Conservation (phyloP, 169 alveolate genomes). For the Plasmodium malariae region DNA sequence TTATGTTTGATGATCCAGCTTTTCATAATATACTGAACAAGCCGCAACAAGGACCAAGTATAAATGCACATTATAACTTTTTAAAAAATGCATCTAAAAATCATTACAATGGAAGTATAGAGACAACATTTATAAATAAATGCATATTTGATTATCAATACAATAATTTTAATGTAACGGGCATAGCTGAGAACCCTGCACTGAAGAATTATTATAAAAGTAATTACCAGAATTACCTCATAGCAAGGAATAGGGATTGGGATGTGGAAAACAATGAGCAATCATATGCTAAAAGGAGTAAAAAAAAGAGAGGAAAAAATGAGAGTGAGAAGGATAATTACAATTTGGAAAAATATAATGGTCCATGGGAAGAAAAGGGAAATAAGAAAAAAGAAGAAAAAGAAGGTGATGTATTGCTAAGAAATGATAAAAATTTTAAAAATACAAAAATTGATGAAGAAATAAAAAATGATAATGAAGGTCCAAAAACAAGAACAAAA, state of each 20-base stretch:
- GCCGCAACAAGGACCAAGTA: slow-evolving; percentile 77
- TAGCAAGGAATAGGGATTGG: slow-evolving; percentile 24
- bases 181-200: slow-evolving; percentile 72
- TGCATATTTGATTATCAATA: slow-evolving; percentile 74
- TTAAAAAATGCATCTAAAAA: slow-evolving; percentile 74
- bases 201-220: slow-evolving; percentile 50
- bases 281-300: slow-evolving; percentile 7
- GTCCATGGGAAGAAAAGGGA: slow-evolving; percentile 54
- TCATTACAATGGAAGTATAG: slow-evolving; percentile 69
- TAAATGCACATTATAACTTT: slow-evolving; percentile 71
- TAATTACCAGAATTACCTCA: slow-evolving; percentile 38
- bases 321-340: slow-evolving; percentile 11
- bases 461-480: slow-evolving; percentile 12
- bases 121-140: slow-evolving; percentile 67
- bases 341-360: slow-evolving; percentile 35
- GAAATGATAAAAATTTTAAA: slow-evolving; percentile 14
- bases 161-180: slow-evolving; percentile 69
- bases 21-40: slow-evolving; percentile 49
- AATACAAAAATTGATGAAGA: slow-evolving; percentile 8
- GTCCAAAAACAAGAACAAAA: slow-evolving; percentile 6
- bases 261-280: slow-evolving; percentile 23
- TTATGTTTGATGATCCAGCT: slow-evolving; percentile 55
- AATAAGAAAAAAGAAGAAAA: slow-evolving; percentile 10
- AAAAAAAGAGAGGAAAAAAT: slow-evolving; percentile 38
- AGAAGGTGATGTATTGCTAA: slow-evolving; percentile 1